A percentile compares a stretch with the other conserved stretches of the same genome.
phyloP scores from a whole-genome alignment of 2,329 filamentous ascomycete genomes.

The Colletotrichum sp. region DNA sequence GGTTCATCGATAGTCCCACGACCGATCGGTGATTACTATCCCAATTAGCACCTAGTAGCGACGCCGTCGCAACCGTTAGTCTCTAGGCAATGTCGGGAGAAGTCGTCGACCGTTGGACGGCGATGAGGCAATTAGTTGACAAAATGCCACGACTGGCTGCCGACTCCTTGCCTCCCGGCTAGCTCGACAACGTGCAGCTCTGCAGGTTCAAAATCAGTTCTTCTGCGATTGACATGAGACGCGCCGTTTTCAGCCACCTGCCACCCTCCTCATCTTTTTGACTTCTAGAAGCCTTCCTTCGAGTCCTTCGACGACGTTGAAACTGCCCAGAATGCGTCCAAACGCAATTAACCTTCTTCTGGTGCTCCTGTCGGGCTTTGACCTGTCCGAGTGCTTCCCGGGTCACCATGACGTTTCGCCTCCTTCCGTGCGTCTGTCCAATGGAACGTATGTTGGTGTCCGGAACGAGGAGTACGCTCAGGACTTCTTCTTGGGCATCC shows the following conservation, averaged over 20 bases:
- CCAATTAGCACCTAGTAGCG: not conserved
- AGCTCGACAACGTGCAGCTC: not conserved
- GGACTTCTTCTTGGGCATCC: conserved; percentile 68
- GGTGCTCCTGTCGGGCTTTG: conserved; percentile 1
- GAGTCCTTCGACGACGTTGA: not conserved
- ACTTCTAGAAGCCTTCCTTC: not conserved
- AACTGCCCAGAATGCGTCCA: conserved; percentile 3
- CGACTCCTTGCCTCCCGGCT: not conserved
- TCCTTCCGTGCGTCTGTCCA: conserved; percentile 9
- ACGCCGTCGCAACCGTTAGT: not conserved
- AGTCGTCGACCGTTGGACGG: not conserved
- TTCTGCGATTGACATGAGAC: not conserved
- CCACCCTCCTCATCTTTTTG: not conserved
- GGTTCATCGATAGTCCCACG: not conserved
- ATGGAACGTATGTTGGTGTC: conserved; percentile 44
- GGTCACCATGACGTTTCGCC: not conserved
- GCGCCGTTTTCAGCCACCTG: not conserved
- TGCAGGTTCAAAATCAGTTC: not conserved
- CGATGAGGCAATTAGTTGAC: not conserved
- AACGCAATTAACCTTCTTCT: conserved; percentile 10
- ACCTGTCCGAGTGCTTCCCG: conserved; percentile 1
- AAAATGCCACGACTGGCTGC: not conserved
- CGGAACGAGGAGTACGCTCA: conserved; percentile 45
- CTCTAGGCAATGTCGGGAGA: not conserved
- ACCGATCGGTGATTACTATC: not conserved